Evolutionary conservation across 2,329 filamentous ascomycete genomes (phyloP).

Genomic region (Colletotrichum viniferum): DNA sequence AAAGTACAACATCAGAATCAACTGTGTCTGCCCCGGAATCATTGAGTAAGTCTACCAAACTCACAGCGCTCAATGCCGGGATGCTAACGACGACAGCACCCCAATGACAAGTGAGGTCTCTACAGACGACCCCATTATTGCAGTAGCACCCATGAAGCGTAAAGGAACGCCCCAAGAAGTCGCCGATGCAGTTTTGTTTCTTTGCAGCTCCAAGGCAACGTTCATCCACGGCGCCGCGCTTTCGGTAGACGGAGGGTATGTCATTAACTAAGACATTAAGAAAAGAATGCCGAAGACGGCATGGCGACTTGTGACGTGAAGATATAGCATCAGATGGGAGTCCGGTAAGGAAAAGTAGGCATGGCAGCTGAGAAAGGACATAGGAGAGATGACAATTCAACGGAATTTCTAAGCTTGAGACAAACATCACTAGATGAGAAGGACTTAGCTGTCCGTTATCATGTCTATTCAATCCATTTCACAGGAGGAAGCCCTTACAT

Average conservation of each 20-base stretch:
- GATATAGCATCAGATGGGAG: not conserved
- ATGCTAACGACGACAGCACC: slow-evolving; percentile 28
- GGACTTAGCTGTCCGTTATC: rapidly evolving
- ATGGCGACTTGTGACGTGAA: not conserved
- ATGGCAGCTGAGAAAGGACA: not conserved
- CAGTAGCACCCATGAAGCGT: slow-evolving; percentile 39
- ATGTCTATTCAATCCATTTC: not conserved
- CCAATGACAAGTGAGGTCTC: slow-evolving; percentile 46
- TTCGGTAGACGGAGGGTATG: slow-evolving; percentile 49
- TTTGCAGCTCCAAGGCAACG: slow-evolving; percentile 47
- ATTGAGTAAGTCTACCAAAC: slow-evolving; percentile 35
- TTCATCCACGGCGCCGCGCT: slow-evolving; percentile 49
- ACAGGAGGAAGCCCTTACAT: not conserved
- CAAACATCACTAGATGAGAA: not conserved
- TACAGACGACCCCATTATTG: slow-evolving; percentile 33
- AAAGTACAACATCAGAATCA: slow-evolving; percentile 47
- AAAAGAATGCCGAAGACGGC: not conserved
- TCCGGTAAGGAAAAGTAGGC: not conserved
- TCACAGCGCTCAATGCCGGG: not conserved
- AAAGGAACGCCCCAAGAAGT: slow-evolving; percentile 49
- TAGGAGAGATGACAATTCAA: too few species aligned
- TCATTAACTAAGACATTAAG: not conserved
- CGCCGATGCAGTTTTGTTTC: slow-evolving; percentile 49
- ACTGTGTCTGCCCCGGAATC: slow-evolving; percentile 50
- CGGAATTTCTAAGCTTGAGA: not conserved